These are phyloP conservation scores for Tuber borchii DNA, from an alignment of 495 filamentous ascomycete species.

Conservation along the genomic window DNA sequence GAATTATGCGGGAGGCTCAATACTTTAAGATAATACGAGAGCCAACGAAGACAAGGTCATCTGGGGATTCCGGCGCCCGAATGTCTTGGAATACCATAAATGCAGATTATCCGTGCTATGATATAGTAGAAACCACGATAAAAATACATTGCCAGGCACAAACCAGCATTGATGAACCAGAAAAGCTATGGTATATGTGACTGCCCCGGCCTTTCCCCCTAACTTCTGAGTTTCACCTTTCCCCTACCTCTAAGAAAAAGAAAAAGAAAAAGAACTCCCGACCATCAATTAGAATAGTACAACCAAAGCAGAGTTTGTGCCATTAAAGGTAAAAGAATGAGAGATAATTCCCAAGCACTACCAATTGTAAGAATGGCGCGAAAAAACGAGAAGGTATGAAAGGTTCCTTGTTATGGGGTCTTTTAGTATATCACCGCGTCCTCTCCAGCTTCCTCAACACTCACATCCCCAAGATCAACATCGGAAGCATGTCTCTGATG, in stretches of 20 bases:
- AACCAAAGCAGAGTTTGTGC: not conserved
- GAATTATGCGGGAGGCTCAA: not conserved
- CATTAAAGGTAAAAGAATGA: not conserved
- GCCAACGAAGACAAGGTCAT: not conserved
- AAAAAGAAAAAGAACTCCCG: not conserved
- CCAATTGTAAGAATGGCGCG: not conserved
- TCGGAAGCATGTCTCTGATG: slow-evolving; percentile 39
- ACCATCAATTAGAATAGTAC: not conserved
- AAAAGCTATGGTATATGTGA: not conserved
- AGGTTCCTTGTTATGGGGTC: slow-evolving; percentile 4
- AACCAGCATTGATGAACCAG: not conserved
- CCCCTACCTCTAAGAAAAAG: not conserved
- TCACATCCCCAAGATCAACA: slow-evolving; percentile 54
- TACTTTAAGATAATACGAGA: not conserved
- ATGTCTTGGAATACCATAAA: not conserved
- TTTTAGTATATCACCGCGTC: slow-evolving; percentile 78
- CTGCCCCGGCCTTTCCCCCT: not conserved
- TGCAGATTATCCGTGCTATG: not conserved
- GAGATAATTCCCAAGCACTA: not conserved
- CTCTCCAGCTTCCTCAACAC: slow-evolving; percentile 65
- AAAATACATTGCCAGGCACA: slow-evolving; percentile 3
- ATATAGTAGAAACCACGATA: not conserved
- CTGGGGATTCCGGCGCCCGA: not conserved
- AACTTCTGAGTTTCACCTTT: not conserved
- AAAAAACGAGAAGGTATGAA: slow-evolving; percentile 1